Evolutionary conservation across 495 filamentous ascomycete species (phyloP).

Genomic region (Penicillium paxilli): DNA sequence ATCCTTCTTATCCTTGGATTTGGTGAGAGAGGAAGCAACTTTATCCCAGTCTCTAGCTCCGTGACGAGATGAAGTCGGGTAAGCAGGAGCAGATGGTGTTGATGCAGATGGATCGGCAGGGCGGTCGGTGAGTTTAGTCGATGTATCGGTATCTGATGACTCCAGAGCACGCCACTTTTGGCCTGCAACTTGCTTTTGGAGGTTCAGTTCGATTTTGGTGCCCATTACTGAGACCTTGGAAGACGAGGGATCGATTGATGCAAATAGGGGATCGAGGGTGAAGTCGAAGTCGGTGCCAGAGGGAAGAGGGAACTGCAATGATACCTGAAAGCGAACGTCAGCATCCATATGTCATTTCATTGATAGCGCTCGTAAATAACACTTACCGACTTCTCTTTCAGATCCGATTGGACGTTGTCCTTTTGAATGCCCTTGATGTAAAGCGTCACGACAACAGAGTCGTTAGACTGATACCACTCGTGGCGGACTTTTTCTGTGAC

Average conservation of each 20-base stretch:
- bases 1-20: constrained; percentile 23
- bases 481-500: constrained; percentile 60
- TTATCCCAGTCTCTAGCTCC: constrained; percentile 95
- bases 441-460: constrained; percentile 66
- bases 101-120: constrained; percentile 22
- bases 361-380: neutral
- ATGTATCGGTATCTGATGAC: constrained; percentile 36
- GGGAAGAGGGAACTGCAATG: constrained; percentile 67
- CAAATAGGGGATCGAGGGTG: constrained; percentile 70
- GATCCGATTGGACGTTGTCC: constrained; percentile 57
- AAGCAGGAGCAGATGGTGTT: constrained; percentile 53
- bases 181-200: constrained; percentile 66
- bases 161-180: constrained; percentile 78
- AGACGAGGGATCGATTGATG: constrained; percentile 57
- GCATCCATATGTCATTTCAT: constrained; percentile 1
- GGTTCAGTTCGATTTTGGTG: constrained; percentile 81
- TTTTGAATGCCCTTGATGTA: constrained; percentile 72
- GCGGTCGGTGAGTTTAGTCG: constrained; percentile 29
- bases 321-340: constrained; percentile 44
- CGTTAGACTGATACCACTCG: constrained; percentile 76
- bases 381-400: constrained; percentile 54
- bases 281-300: constrained; percentile 62
- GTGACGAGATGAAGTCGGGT: constrained; percentile 83
- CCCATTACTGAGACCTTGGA: constrained; percentile 66
- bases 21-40: constrained; percentile 58